A percentile compares a stretch with the other conserved stretches of the same genome.
These are phyloP conservation scores for Dalechampia spathulata DNA, from an alignment of 441 rosid species.

Conservation along the genomic window DNA sequence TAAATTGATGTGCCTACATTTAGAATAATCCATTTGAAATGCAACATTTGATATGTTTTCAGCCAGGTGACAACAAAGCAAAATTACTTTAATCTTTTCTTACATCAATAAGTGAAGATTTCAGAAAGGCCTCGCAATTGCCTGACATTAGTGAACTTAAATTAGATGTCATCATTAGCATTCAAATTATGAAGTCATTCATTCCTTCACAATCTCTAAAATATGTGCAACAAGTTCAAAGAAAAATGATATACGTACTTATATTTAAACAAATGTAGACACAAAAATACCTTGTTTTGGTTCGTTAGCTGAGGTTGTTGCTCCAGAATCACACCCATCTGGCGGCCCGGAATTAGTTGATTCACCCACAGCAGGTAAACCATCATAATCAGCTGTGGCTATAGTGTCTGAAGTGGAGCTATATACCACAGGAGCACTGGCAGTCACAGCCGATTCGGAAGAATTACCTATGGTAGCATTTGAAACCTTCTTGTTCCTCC, in stretches of 20 bases:
- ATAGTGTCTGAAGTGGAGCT: constrained; percentile 24
- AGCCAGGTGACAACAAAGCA: neutral
- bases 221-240: neutral
- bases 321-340: constrained; percentile 42
- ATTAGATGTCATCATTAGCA: neutral
- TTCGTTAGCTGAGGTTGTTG: constrained; percentile 31
- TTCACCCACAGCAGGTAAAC: constrained; percentile 32
- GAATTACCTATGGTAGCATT: constrained; percentile 33
- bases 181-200: neutral
- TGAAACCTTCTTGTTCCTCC: constrained; percentile 49
- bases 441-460: constrained; percentile 21
- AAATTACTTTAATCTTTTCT: neutral
- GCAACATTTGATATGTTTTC: neutral
- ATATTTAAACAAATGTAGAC: neutral
- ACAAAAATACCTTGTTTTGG: constrained; percentile 61
- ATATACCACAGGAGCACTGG: constrained; percentile 31
- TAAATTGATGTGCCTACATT: no score
- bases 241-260: no score
- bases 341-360: constrained; percentile 23
- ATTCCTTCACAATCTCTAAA: neutral
- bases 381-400: constrained; percentile 28
- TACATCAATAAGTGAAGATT: neutral
- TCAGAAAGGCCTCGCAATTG: neutral
- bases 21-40: no score
- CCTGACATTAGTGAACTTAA: neutral